Base-by-base conservation (phyloP, 192 early-diverging fungal genomes). In the Coemansia furcata region DNA sequence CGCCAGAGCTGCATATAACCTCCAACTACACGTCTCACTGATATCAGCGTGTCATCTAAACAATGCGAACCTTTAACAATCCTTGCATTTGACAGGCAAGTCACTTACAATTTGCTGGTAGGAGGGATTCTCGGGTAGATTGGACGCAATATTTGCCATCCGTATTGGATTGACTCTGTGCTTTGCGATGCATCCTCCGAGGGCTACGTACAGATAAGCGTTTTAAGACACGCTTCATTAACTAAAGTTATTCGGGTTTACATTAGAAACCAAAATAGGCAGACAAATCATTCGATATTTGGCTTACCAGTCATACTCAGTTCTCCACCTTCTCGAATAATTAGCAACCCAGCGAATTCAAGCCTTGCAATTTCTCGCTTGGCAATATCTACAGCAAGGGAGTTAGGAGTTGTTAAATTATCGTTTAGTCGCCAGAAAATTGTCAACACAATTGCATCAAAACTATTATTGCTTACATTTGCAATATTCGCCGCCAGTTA, bases 111-210 rank as follows among this genome's bases (percentile, higher is more conserved):
- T 57, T 47, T 74, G 63, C 17, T 54, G 42, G 37, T 72, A 72
- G 19, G 39, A 63, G 3, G 78, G 78, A 3, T 39, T 12, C 1
- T 17, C 12, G 7, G 78, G 78, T 15, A 80, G 59, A 3, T 26
- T 42, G 2, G 43, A n/a, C 1, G 65, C 46, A 6, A 65, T 21
- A 11, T 38, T 26, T 15, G 65, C 54, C 69, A 76, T 80, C 6
- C 43, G 10, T 29, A 76, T 59, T 19, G 73, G 78, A 19, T 80
- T 44, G 26, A 80, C 78, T 17, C 37, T 35, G 29, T 80, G 50
- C 29, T 67, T 69, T n/a, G 78, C 69, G 19, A 80, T 42, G 29
- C 73, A 80, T 11, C 38, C 32, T 21, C 78, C 78, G 21, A 73
- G 47, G 7, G 21, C 74, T 76, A 71, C 63, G 62, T 54, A 14